Evolutionary conservation across 1,284 basidiomycete species (phyloP).

Genomic region (Cryptococcus jaspeensis): DNA sequence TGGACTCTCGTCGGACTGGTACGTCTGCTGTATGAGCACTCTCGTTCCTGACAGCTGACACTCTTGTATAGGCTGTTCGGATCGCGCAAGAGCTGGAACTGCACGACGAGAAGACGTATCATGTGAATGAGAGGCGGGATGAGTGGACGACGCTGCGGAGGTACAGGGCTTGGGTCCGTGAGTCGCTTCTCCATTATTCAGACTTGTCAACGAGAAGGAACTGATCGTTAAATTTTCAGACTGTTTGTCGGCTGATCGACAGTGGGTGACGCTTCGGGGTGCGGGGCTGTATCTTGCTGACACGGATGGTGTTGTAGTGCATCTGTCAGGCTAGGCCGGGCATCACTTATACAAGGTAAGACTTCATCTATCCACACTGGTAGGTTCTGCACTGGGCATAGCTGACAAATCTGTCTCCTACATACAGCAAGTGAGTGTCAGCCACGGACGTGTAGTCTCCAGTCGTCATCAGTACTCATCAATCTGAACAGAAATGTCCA

Average conservation of each 20-base stretch:
- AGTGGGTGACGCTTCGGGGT: conserved; percentile 6
- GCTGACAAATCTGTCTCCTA: too few relatives aligned
- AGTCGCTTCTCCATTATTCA: background rate
- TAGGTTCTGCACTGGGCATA: too few relatives aligned
- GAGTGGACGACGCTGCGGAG: conserved; percentile 12
- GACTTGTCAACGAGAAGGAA: background rate
- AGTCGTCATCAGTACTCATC: too few relatives aligned
- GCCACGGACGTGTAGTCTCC: background rate
- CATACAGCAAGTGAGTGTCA: background rate
- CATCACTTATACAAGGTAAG: conserved; percentile 20
- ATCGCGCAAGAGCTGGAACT: conserved; percentile 23
- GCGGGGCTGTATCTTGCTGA: too few relatives aligned
- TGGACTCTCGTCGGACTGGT: conserved; percentile 25
- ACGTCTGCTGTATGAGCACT: background rate
- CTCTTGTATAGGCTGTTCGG: conserved; percentile 13
- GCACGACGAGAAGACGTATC: conserved; percentile 18
- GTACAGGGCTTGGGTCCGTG: conserved; percentile 21
- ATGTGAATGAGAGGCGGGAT: background rate
- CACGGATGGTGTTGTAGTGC: conserved; percentile 9
- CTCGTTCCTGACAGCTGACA: background rate
- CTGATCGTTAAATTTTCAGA: conserved; percentile 13
- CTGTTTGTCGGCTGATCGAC: conserved; percentile 23
- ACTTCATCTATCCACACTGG: background rate
- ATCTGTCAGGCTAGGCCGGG: conserved; percentile 20
- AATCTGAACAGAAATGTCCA: conserved; percentile 24